These are phyloP conservation scores for Chloranthus sessilifolius DNA, from an alignment of 164 flowering plant species.

Conservation along the genomic window DNA sequence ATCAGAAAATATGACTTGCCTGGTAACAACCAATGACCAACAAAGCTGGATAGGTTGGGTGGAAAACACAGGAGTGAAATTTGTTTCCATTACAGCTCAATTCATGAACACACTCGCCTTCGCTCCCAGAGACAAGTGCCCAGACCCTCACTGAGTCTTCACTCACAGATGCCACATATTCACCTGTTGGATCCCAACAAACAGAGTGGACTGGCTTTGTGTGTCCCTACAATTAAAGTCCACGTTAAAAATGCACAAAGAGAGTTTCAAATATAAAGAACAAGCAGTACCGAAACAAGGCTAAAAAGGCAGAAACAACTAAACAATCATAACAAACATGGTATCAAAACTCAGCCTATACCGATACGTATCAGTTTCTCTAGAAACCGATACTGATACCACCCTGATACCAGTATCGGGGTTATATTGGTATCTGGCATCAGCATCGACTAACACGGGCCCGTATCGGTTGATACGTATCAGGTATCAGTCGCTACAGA, in stretches of 20 bases:
- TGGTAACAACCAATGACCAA: constrained; percentile 67
- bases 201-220: constrained; percentile 40
- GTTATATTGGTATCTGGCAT: too few species aligned
- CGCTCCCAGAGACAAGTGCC: constrained; percentile 47
- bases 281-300: too few species aligned
- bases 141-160: constrained; percentile 72
- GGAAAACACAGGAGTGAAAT: constrained; percentile 64
- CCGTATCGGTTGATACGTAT: too few species aligned
- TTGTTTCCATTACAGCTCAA: constrained; percentile 49
- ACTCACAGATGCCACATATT: constrained; percentile 63
- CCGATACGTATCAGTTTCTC: too few species aligned
- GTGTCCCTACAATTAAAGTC: constrained; percentile 48
- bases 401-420: too few species aligned
- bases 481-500: too few species aligned
- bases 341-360: too few species aligned
- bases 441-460: too few species aligned
- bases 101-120: constrained; percentile 64
- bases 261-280: neutral
- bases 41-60: constrained; percentile 50
- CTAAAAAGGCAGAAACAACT: too few species aligned
- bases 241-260: neutral
- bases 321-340: too few species aligned
- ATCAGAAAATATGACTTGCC: constrained; percentile 39
- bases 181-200: constrained; percentile 80
- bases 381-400: too few species aligned